Evolutionary conservation across 345 rosid species (phyloP).

Genomic region (Salix purpurea): DNA sequence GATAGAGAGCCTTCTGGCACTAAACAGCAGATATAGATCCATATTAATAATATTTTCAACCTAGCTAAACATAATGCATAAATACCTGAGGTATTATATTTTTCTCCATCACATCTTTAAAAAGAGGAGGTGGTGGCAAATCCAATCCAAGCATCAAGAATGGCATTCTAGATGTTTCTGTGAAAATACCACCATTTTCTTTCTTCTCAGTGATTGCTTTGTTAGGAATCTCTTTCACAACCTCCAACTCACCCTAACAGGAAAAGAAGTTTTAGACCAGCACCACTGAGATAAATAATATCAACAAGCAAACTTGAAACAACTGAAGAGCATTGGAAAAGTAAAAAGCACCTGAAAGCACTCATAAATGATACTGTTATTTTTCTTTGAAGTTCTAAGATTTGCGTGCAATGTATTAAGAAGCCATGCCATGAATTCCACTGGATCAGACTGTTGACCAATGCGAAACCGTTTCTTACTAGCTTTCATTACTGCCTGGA

Average conservation of each 20-base stretch:
- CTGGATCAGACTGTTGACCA: slow-evolving; percentile 91
- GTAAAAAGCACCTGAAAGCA: slow-evolving; percentile 75
- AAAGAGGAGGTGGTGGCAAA: slow-evolving; percentile 96
- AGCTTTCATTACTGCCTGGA: slow-evolving; percentile 96
- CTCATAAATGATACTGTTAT: slow-evolving; percentile 69
- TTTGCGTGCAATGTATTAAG: slow-evolving; percentile 79
- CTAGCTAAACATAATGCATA: background rate
- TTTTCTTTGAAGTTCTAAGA: slow-evolving; percentile 57
- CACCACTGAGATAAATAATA: slow-evolving; percentile 1
- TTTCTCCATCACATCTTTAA: slow-evolving; percentile 98
- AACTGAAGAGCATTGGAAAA: background rate
- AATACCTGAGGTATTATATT: slow-evolving; percentile 94
- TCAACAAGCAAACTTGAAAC: background rate
- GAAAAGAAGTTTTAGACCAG: slow-evolving; percentile 10
- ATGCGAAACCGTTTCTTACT: slow-evolving; percentile 83
- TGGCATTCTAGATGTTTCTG: slow-evolving; percentile 77
- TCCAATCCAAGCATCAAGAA: slow-evolving; percentile 96
- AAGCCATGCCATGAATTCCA: slow-evolving; percentile 97
- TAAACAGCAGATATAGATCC: background rate
- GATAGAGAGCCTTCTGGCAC: background rate
- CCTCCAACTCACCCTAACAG: slow-evolving; percentile 80
- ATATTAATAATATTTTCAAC: background rate
- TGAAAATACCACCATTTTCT: slow-evolving; percentile 33
- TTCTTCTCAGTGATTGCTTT: slow-evolving; percentile 42
- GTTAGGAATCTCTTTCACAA: slow-evolving; percentile 66